Percentiles rank a stretch among this genome's conserved stretches.
Evolutionary conservation across 2,329 filamentous ascomycete genomes (phyloP).

Genomic region (Xylaria sp.): DNA sequence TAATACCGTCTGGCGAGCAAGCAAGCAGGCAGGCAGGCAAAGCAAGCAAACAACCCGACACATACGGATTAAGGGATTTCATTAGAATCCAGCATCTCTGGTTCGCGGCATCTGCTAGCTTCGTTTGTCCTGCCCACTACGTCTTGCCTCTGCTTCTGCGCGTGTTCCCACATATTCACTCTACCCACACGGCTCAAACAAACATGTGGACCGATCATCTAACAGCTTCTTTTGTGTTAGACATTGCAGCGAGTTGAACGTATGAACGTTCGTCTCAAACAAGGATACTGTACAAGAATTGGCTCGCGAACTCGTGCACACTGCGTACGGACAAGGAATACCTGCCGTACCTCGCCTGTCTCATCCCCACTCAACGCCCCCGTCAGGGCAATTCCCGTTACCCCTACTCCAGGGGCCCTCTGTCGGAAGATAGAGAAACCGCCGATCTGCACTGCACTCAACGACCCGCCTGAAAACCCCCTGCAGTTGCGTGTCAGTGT

Average conservation of each 20-base stretch:
- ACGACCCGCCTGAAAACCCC: background rate
- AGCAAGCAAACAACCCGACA: too few species aligned
- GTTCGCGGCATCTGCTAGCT: background rate
- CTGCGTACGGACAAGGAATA: background rate
- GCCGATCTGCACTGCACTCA: slow-evolving; percentile 2
- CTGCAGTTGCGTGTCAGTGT: slow-evolving; percentile 8
- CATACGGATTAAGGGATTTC: too few species aligned
- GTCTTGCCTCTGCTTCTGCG: background rate
- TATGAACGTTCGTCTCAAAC: background rate
- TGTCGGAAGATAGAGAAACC: slow-evolving; percentile 8
- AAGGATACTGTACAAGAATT: slow-evolving; percentile 3
- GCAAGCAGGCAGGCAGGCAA: background rate
- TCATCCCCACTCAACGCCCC: slow-evolving; percentile 21
- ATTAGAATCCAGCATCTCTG: background rate
- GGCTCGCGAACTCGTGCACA: slow-evolving; percentile 6
- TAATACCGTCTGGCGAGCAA: background rate
- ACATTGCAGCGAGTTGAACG: background rate
- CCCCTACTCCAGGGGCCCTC: slow-evolving; percentile 3
- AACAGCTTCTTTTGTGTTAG: background rate
- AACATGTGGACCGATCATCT: background rate
- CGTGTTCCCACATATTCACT: background rate
- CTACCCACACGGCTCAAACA: background rate
- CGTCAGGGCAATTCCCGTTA: slow-evolving; percentile 19
- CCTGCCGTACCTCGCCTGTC: background rate
- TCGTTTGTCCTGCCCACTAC: background rate